Conservation (phyloP, 164 flowering plant genomes). For the Hamamelis virginiana region DNA sequence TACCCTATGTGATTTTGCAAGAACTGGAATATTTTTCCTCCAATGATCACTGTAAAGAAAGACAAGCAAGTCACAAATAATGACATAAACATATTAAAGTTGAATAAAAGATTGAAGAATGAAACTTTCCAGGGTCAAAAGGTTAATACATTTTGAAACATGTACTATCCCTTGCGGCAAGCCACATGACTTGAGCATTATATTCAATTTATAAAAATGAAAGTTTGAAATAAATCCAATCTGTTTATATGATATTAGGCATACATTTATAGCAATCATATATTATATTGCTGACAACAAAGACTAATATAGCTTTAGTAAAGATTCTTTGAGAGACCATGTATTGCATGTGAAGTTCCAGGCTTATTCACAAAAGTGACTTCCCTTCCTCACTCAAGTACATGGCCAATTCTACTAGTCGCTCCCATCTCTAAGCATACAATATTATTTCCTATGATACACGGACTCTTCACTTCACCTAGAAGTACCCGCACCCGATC, state of each 20-base stretch:
- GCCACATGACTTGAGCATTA: background rate
- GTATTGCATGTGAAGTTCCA: background rate
- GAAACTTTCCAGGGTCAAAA: background rate
- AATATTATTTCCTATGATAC: too few species aligned
- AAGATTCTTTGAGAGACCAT: background rate
- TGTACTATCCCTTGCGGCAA: background rate
- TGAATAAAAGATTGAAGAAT: background rate
- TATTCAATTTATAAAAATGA: background rate
- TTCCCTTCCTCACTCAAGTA: background rate
- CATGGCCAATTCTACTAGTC: background rate
- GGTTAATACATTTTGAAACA: background rate
- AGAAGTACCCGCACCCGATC: too few species aligned
- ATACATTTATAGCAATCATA: too few species aligned
- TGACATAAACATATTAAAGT: background rate
- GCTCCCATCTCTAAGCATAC: background rate
- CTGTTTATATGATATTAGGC: too few species aligned
- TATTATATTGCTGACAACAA: too few species aligned
- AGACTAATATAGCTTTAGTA: background rate
- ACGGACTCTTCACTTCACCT: too few species aligned
- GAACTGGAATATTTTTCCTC: slow-evolving; percentile 86
- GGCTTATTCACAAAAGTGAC: background rate
- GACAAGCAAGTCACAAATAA: background rate
- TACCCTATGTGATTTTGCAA: slow-evolving; percentile 71
- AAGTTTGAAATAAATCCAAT: too few species aligned
- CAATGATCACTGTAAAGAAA: slow-evolving; percentile 77